Base-by-base conservation (phyloP, 106 monocot species). In the Phalaenopsis aphrodite region DNA sequence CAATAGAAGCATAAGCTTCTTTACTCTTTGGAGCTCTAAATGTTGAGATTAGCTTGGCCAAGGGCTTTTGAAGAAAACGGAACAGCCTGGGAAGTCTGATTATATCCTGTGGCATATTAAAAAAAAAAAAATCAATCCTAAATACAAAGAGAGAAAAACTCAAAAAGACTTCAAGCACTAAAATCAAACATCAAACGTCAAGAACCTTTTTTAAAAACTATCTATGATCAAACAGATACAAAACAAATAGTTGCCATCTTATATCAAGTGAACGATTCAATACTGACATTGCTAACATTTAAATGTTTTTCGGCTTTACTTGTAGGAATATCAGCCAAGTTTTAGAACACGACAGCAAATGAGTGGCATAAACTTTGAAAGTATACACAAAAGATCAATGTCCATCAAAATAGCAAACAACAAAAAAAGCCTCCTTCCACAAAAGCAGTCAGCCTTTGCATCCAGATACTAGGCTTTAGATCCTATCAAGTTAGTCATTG, bases 1-100 rank as follows among this genome's bases (percentile, higher is more conserved):
- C 96, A 68, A 96, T 96, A 55, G 96, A 91, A 84, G 96, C 96
- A 88, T 96, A 96, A 42, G 91, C 96, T 88, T 96, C 93, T 85
- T 93, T 96, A 83, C 96, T 96, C 82, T 96, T 96, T 23, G 96
- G 96, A 42, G 96, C 96, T 89, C 96, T 90, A 66, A 85, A 87
- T 77, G 90, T 86, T 56, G 93, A 93, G 67, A 96, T 93, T 49
- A 96, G 90, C 77, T 89, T 87, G 55, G 96, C 93, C 80, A 96
- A 84, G 76, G 96, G 96, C 81, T 86, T 96, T 75, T 96, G 96
- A 81, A 96, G 89, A 82, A 96, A 91, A 15, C 88, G 88, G 72
- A 96, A 91, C 66, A 96, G 72, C 72, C 91, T 91, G 57, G 96
- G 96, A 72, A 96, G 85, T 78, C 96, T 89, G 79, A 96, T 96